phyloP scores from a whole-genome alignment of 2,329 filamentous ascomycete genomes.

The Beauveria sp. region DNA sequence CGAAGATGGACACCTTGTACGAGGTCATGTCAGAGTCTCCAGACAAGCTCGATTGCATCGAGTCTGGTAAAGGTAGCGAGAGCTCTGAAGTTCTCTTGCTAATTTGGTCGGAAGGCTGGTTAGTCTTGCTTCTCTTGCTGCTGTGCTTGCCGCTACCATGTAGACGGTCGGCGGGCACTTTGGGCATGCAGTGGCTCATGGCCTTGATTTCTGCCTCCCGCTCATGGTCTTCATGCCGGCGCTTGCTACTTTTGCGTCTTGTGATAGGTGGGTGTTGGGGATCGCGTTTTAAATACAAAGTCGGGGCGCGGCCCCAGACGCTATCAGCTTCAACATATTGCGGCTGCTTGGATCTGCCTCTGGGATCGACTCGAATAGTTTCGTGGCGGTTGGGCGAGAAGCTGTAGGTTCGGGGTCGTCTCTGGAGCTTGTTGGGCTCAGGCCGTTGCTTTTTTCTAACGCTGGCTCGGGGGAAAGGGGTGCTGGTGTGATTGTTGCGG shows the following conservation, averaged over 20 bases:
- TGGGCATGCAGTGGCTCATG: constrained; percentile 65
- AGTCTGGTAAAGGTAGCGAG: constrained; percentile 66
- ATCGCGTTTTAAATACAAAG: constrained; percentile 54
- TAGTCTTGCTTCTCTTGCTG: constrained; percentile 57
- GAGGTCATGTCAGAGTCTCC: constrained; percentile 63
- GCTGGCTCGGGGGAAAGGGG: constrained; percentile 17
- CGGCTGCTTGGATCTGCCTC: constrained; percentile 13
- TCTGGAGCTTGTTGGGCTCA: constrained; percentile 40
- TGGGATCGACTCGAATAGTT: constrained; percentile 35
- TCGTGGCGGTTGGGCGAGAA: constrained; percentile 56
- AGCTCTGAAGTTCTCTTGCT: constrained; percentile 62
- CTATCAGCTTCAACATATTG: constrained; percentile 13
- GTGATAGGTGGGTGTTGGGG: constrained; percentile 43
- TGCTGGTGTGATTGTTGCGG: constrained; percentile 28
- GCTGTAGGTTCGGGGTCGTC: constrained; percentile 46
- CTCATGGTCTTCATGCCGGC: constrained; percentile 64
- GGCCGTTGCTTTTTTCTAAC: constrained; percentile 36
- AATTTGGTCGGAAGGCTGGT: constrained; percentile 41
- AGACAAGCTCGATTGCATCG: constrained; percentile 69
- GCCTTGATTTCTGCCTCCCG: constrained; percentile 84
- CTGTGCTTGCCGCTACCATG: constrained; percentile 51
- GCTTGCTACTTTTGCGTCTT: constrained; percentile 68
- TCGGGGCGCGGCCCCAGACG: constrained; percentile 32
- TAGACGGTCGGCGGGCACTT: constrained; percentile 44
- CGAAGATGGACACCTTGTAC: constrained; percentile 73